phyloP scores from a whole-genome alignment of 2,329 filamentous ascomycete genomes.

The Xylaria sp. region DNA sequence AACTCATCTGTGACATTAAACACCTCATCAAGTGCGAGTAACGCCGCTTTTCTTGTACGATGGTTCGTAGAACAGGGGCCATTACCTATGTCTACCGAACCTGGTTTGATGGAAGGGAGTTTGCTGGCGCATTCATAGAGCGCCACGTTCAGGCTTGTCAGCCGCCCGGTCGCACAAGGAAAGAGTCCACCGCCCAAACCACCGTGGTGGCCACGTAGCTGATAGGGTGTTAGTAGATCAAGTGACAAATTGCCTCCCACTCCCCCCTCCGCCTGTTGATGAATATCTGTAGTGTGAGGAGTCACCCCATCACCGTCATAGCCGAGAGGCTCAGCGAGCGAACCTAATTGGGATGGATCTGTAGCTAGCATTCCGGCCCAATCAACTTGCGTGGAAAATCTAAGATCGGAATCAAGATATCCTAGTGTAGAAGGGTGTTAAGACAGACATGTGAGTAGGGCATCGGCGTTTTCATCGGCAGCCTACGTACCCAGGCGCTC shows the following conservation, averaged over 20 bases:
- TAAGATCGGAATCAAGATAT: neutral
- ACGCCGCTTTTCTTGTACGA: neutral
- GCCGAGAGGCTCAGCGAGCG: neutral
- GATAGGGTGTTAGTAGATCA: neutral
- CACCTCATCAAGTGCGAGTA: conserved; percentile 29
- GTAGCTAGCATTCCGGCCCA: neutral
- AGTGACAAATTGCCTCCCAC: neutral
- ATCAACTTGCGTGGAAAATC: neutral
- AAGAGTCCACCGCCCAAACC: neutral
- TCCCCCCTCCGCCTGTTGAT: neutral
- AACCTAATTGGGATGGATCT: neutral
- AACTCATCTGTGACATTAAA: conserved; percentile 29
- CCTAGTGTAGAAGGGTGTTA: conserved; percentile 12
- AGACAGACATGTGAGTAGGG: neutral
- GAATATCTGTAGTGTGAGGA: neutral
- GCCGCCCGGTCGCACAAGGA: conserved; percentile 9
- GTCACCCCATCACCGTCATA: neutral
- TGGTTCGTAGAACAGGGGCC: neutral
- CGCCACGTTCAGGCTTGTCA: conserved; percentile 26
- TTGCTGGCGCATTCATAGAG: conserved; percentile 33
- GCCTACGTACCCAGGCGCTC: conserved; percentile 18
- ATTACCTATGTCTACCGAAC: neutral
- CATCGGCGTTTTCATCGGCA: neutral
- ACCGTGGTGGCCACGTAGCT: neutral
- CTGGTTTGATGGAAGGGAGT: conserved; percentile 31